Base-by-base conservation (phyloP, 2,329 filamentous ascomycete genomes). In the Piedraia hortae region DNA sequence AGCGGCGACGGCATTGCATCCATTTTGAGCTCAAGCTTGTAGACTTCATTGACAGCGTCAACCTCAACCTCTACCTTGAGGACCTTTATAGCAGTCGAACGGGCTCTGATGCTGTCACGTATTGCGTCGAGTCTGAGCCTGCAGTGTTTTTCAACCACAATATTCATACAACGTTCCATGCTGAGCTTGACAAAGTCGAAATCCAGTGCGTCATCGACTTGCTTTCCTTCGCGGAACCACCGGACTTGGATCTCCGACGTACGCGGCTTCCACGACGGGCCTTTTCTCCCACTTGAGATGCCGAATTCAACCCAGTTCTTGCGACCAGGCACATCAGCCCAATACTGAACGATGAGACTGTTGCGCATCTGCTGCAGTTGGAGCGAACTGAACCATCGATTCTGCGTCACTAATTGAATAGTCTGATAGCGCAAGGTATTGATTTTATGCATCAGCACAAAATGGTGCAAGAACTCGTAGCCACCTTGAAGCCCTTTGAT, bases 231-330 rank as follows among this genome's bases (percentile, higher is more conserved):
- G 26, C 74, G 65, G 43, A 88, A 78, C 82, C 85, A 97, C 31
- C 75, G 67, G 17, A 68, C 47, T 2, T 50, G 55, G 20, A 85
- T 30, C 9, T 36, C 37, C 4, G 37, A 31, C 8, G 32, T 39
- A 2, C 27, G 29, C 37, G 43, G 22, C 33, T 38, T 26, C 41
- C 46, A 26, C 32, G 24, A 10, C 12, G 10, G 10, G 13, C 11
- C 14, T 9, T 28, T 20, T 6, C 39, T 50, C 14, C 68, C 68
- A 37, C 67, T 78, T 27, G 65, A 58, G 16, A 90, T 61, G 6
- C 78, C 80, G 22, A 97, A 54, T 31, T 93, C 68, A 21, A 97
- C 54, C 82, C 85, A 97, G 41, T 67, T 89, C 50, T 88, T 90
- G 9, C 60, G 54, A 1, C 62, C 62, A 25, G 58, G 55, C 34